A percentile compares a stretch with the other conserved stretches of the same genome.
These are phyloP conservation scores for Daedalea quercina DNA, from an alignment of 768 basidiomycete species.

Conservation along the genomic window DNA sequence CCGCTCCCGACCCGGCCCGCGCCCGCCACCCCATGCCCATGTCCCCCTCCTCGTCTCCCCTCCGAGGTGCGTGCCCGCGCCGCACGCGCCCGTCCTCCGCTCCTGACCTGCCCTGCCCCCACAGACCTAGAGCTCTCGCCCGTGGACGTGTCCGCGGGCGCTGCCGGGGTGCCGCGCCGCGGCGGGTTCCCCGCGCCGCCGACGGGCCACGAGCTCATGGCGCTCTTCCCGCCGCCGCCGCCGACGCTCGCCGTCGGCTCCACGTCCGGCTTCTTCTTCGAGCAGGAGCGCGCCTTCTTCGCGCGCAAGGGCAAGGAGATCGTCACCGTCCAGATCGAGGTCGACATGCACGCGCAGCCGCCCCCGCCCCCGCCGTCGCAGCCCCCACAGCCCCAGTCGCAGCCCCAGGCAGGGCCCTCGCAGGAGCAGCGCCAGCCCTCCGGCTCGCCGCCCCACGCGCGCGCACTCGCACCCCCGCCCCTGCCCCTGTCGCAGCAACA, in stretches of 20 bases:
- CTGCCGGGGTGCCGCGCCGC: conserved; percentile 33
- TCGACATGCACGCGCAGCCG: conserved; percentile 39
- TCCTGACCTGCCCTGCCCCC: conserved; percentile 1
- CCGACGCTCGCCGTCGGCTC: conserved; percentile 57
- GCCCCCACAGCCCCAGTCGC: neutral
- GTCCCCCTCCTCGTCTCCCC: conserved; percentile 53
- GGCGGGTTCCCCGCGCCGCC: conserved; percentile 70
- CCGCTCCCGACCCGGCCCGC: conserved; percentile 5
- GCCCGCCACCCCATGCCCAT: conserved; percentile 40
- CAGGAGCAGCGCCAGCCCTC: neutral
- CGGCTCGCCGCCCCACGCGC: conserved; percentile 2
- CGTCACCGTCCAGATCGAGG: conserved; percentile 65
- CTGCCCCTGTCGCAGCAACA: neutral
- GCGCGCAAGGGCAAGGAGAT: conserved; percentile 75
- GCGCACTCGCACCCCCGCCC: too few relatives aligned
- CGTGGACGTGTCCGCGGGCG: conserved; percentile 23
- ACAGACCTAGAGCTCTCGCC: conserved; percentile 57
- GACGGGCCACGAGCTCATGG: conserved; percentile 81
- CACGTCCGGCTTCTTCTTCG: conserved; percentile 66
- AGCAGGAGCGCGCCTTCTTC: conserved; percentile 77
- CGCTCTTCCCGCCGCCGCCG: conserved; percentile 69
- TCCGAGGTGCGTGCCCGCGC: conserved; percentile 40
- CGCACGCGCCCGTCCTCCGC: neutral
- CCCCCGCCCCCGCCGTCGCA: neutral
- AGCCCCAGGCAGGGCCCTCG: neutral